Evolutionary conservation across 257 asterid genomes (phyloP).

Genomic region (Ballota nigra): DNA sequence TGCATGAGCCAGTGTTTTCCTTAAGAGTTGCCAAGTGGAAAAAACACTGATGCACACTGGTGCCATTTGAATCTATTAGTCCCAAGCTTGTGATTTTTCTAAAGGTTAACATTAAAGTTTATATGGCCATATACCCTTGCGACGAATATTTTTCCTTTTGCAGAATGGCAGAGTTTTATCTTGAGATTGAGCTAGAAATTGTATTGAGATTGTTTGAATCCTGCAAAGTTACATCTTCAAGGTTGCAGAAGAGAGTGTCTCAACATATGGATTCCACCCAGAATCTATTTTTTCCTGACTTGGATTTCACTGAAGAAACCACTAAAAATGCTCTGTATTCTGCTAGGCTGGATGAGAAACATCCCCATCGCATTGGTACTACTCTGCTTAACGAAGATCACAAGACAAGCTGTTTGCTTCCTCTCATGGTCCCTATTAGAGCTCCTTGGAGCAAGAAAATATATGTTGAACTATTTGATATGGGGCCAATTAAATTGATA

Average conservation of each 20-base stretch:
- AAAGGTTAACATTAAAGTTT: not conserved
- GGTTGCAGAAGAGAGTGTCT: constrained; percentile 56
- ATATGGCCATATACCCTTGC: constrained; percentile 23
- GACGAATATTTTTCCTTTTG: constrained; percentile 27
- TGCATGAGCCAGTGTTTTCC: constrained; percentile 71
- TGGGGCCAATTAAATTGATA: constrained; percentile 79
- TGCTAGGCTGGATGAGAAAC: constrained; percentile 40
- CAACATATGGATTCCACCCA: constrained; percentile 45
- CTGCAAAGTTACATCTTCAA: constrained; percentile 54
- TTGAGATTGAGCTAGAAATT: constrained; percentile 88
- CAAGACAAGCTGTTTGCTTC: constrained; percentile 42
- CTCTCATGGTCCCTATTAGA: constrained; percentile 79
- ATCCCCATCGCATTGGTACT: constrained; percentile 24
- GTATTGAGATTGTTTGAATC: constrained; percentile 74
- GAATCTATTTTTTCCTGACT: constrained; percentile 46
- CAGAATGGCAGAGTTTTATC: constrained; percentile 86
- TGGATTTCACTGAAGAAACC: constrained; percentile 34
- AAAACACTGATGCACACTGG: constrained; percentile 62
- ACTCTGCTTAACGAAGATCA: constrained; percentile 34
- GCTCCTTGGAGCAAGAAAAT: constrained; percentile 98
- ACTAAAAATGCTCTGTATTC: constrained; percentile 31
- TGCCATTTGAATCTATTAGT: constrained; percentile 73
- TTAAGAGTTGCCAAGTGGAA: constrained; percentile 86
- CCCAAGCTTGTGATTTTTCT: constrained; percentile 57
- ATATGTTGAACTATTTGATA: constrained; percentile 79